Evolutionary conservation across 164 flowering plant genomes (phyloP).

Genomic region (Dillenia turbinata): DNA sequence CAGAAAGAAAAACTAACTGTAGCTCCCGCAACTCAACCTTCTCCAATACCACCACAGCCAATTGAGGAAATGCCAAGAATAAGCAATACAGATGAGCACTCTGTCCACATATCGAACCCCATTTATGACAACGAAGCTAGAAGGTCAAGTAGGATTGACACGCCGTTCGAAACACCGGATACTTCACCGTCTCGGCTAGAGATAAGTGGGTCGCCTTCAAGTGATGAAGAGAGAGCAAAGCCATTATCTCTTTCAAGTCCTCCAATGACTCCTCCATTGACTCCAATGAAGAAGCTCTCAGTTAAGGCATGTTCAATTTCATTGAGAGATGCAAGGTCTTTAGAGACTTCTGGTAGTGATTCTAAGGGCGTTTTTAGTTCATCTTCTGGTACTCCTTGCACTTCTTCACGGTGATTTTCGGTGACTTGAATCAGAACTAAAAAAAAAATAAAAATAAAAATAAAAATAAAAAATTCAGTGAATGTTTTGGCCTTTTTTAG

Average conservation of each 20-base stretch:
- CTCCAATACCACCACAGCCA: constrained; percentile 16
- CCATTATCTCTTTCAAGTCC: constrained; percentile 10
- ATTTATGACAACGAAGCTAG: constrained; percentile 45
- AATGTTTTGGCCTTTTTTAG: neutral
- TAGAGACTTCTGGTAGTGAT: constrained; percentile 47
- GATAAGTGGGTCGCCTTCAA: constrained; percentile 15
- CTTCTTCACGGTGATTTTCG: constrained; percentile 61
- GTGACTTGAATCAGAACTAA: too few species aligned
- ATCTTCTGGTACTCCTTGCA: constrained; percentile 49
- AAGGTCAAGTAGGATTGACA: constrained; percentile 18
- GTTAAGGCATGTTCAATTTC: constrained; percentile 52
- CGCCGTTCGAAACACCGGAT: constrained; percentile 80
- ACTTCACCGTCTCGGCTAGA: constrained; percentile 72
- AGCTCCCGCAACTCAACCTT: constrained; percentile 17
- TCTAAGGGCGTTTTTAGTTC: constrained; percentile 48
- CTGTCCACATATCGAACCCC: constrained; percentile 83
- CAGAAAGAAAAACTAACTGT: constrained; percentile 18
- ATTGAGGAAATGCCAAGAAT: constrained; percentile 12
- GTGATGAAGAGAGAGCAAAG: constrained; percentile 20
- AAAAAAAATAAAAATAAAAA: too few species aligned
- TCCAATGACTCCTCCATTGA: constrained; percentile 44
- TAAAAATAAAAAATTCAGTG: neutral
- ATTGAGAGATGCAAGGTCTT: constrained; percentile 43
- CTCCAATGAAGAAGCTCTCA: constrained; percentile 80
- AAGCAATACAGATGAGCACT: constrained; percentile 24